Percentiles rank a stretch among this genome's conserved stretches.
Conservation (phyloP, 2,329 filamentous ascomycete species). For the Teratosphaeria zuluensis region DNA sequence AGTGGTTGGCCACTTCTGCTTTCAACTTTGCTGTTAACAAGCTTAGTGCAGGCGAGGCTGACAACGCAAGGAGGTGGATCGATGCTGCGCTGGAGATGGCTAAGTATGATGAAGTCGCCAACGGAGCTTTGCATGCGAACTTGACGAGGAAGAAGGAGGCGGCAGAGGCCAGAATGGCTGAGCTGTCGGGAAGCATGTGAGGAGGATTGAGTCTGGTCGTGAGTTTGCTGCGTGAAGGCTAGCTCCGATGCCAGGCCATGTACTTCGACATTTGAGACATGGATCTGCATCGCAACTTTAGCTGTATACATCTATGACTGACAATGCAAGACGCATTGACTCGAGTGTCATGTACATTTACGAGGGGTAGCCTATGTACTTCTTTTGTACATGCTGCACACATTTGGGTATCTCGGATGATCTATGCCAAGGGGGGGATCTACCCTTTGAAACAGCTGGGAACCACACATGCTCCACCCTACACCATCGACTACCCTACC, state of each 20-base stretch:
- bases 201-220: neutral
- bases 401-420: neutral
- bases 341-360: neutral
- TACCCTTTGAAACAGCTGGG: neutral
- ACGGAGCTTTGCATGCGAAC: conserved; percentile 24
- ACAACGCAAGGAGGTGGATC: conserved; percentile 51
- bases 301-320: neutral
- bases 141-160: conserved; percentile 28
- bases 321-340: no score
- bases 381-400: neutral
- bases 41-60: conserved; percentile 47
- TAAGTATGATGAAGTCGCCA: conserved; percentile 45
- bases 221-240: neutral
- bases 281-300: neutral
- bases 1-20: conserved; percentile 61
- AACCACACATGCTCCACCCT: neutral
- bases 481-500: neutral
- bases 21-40: conserved; percentile 65
- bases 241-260: neutral
- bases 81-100: conserved; percentile 54
- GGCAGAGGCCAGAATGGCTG: conserved; percentile 6
- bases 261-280: neutral
- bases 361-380: neutral
- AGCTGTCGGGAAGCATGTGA: neutral
- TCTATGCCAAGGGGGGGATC: neutral